A percentile compares a stretch with the other conserved stretches of the same genome.
Evolutionary conservation across 2,329 filamentous ascomycete genomes (phyloP).

Genomic region (Fusarium nanum): DNA sequence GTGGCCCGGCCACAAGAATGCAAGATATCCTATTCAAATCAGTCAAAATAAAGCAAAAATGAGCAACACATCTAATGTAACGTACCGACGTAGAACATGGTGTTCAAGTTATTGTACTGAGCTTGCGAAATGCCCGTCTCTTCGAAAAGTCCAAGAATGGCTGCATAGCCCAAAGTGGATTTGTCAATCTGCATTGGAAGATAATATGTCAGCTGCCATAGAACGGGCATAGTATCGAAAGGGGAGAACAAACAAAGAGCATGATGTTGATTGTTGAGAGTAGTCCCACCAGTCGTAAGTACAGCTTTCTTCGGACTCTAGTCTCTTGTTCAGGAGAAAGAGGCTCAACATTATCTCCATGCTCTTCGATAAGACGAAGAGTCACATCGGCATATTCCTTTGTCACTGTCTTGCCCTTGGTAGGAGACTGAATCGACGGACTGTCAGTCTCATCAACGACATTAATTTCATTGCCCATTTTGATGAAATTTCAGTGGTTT

Average conservation of each 20-base stretch:
- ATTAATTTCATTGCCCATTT: neutral
- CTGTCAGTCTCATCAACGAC: neutral
- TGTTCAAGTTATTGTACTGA: constrained; percentile 16
- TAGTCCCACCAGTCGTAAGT: constrained; percentile 6
- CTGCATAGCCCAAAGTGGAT: constrained; percentile 53
- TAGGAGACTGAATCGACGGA: neutral
- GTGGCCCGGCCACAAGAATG: constrained; percentile 16
- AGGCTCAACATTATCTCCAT: constrained; percentile 4
- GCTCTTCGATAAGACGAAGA: neutral
- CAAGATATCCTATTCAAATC: constrained; percentile 3
- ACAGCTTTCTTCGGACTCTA: constrained; percentile 11
- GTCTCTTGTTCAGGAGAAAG: constrained; percentile 5
- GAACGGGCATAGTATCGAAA: neutral
- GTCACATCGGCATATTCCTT: constrained; percentile 19
- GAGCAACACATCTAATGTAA: neutral
- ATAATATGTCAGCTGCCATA: neutral
- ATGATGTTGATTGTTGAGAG: constrained; percentile 10
- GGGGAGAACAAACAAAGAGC: neutral
- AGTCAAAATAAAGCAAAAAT: neutral
- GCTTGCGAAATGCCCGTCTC: constrained; percentile 19
- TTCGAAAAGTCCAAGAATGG: constrained; percentile 56
- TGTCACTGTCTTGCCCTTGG: neutral
- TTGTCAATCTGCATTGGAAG: neutral
- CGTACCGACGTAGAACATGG: constrained; percentile 20
- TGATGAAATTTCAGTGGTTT: neutral